Evolutionary conservation across 129 eudicot species (phyloP).

Genomic region (Heracleum sosnowskyi): DNA sequence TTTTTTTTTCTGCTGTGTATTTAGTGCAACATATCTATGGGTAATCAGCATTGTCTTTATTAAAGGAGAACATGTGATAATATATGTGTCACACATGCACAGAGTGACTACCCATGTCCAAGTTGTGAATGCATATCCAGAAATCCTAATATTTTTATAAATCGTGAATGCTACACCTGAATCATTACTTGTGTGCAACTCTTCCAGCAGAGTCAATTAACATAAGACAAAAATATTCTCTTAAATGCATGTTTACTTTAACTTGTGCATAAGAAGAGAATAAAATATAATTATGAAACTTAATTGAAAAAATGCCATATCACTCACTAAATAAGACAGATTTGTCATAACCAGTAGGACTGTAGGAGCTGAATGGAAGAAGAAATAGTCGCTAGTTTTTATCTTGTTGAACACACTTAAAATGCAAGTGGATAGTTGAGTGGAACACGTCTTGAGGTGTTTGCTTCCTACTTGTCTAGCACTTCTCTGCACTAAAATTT

Average conservation of each 20-base stretch:
- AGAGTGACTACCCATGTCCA: not conserved
- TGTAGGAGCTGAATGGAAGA: not conserved
- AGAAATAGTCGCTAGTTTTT: no score
- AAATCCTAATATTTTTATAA: not conserved
- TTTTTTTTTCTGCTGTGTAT: no score
- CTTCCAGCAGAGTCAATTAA: no score
- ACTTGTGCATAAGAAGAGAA: not conserved
- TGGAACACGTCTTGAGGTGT: no score
- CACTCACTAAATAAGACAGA: not conserved
- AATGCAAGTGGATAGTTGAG: no score
- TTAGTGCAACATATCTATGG: no score
- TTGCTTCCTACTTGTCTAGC: no score
- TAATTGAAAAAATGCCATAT: not conserved
- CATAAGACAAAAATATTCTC: not conserved
- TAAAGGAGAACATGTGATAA: no score
- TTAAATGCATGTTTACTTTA: not conserved
- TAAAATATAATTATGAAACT: not conserved
- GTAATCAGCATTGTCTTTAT: no score
- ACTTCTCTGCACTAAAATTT: no score
- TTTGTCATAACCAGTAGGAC: not conserved
- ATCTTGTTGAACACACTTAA: no score
- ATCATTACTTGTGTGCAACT: not conserved
- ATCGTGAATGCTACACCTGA: not conserved
- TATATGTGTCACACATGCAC: not conserved
- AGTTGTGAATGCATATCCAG: not conserved